phyloP scores from a whole-genome alignment of 257 asterid species.

The Forsythia viridissima region DNA sequence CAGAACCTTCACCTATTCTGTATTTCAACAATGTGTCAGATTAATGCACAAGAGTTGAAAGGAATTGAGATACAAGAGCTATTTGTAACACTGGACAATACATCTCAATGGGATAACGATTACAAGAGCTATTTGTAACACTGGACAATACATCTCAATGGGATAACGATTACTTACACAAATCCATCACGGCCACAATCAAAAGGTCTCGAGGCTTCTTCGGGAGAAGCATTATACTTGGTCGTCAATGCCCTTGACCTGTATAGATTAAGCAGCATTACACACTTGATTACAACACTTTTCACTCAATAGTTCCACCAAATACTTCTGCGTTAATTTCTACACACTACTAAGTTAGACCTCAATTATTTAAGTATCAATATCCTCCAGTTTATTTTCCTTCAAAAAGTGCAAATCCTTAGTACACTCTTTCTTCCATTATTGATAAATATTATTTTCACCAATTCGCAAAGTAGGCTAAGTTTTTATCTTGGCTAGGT shows the following conservation, averaged over 20 bases:
- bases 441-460: too few species aligned
- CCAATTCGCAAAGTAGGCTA: neutral
- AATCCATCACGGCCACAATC: constrained; percentile 96
- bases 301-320: neutral
- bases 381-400: neutral
- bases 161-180: constrained; percentile 60
- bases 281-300: neutral
- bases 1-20: constrained; percentile 98
- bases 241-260: constrained; percentile 96
- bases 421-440: neutral
- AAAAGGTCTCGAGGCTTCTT: constrained; percentile 91
- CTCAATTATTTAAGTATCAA: neutral
- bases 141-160: neutral
- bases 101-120: constrained; percentile 1
- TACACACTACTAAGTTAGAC: neutral
- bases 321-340: neutral
- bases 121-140: constrained; percentile 28
- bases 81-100: neutral
- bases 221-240: constrained; percentile 66
- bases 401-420: neutral
- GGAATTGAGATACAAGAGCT: constrained; percentile 15
- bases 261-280: constrained; percentile 26
- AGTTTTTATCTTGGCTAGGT: neutral
- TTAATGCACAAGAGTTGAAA: constrained; percentile 8
- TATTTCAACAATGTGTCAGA: constrained; percentile 34